Percentiles rank a stretch among this genome's conserved stretches.
These are phyloP conservation scores for Aureobasidium sp. DNA, from an alignment of 2,329 filamentous ascomycete genomes.

Conservation along the genomic window DNA sequence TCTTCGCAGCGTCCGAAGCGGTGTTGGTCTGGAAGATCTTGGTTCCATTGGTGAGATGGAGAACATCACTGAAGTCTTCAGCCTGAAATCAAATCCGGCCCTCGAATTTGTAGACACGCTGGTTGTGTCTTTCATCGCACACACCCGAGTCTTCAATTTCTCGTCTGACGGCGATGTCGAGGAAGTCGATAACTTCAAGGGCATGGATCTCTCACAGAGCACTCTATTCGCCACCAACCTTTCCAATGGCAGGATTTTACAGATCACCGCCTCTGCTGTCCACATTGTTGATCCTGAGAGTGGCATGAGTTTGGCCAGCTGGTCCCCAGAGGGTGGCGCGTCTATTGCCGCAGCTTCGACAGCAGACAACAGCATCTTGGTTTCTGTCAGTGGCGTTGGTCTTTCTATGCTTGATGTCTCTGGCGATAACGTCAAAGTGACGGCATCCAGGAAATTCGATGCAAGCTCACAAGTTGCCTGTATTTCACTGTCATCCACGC, in stretches of 20 bases:
- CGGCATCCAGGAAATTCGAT: conserved; percentile 52
- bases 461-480: conserved; percentile 74
- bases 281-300: conserved; percentile 53
- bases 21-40: conserved; percentile 82
- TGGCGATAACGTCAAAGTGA: conserved; percentile 46
- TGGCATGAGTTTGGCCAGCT: conserved; percentile 46
- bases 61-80: conserved; percentile 27
- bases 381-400: conserved; percentile 67
- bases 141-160: conserved; percentile 78
- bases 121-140: conserved; percentile 69
- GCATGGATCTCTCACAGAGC: conserved; percentile 57
- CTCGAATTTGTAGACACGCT: conserved; percentile 56
- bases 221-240: conserved; percentile 66
- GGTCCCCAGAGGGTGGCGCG: conserved; percentile 42
- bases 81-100: conserved; percentile 53
- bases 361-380: conserved; percentile 58
- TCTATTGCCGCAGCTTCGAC: conserved; percentile 70
- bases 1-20: conserved; percentile 81
- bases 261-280: conserved; percentile 61
- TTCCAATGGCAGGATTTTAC: conserved; percentile 53
- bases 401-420: conserved; percentile 60
- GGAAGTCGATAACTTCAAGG: conserved; percentile 68
- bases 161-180: conserved; percentile 68
- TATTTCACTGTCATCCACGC: conserved; percentile 60
- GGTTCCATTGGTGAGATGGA: conserved; percentile 71